Conservation (phyloP, 495 filamentous ascomycete species). For the Podospora pseudocomata region DNA sequence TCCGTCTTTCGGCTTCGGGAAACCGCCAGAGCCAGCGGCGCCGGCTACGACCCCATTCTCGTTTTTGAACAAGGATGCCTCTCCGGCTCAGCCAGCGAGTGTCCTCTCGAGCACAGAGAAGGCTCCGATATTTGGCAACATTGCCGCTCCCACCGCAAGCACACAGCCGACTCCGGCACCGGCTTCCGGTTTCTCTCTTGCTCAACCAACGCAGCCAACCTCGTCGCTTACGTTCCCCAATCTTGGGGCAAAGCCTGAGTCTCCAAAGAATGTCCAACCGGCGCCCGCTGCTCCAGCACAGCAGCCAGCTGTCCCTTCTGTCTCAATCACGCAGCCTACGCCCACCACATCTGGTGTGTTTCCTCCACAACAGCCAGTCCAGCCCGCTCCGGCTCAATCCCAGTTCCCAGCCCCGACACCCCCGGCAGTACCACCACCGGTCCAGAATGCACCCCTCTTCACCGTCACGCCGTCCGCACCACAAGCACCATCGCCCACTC, state of each 20-base stretch:
- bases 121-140: background rate
- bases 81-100: background rate
- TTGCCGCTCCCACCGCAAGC: conserved; percentile 1
- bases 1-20: background rate
- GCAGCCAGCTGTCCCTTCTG: background rate
- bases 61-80: background rate
- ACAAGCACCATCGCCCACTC: conserved; percentile 4
- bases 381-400: background rate
- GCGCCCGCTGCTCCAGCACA: background rate
- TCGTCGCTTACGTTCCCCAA: background rate
- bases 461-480: background rate
- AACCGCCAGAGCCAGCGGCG: background rate
- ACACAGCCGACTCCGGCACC: background rate
- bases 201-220: background rate
- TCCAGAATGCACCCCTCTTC: background rate
- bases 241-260: background rate
- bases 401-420: background rate
- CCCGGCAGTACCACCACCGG: background rate
- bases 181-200: background rate
- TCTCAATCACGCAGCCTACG: background rate
- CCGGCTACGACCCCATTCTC: background rate
- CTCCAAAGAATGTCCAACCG: background rate
- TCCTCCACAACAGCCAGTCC: background rate
- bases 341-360: background rate
- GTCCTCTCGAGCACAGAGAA: conserved; percentile 3